phyloP scores from a whole-genome alignment of 164 flowering plant genomes.

The Liquidambar formosana region DNA sequence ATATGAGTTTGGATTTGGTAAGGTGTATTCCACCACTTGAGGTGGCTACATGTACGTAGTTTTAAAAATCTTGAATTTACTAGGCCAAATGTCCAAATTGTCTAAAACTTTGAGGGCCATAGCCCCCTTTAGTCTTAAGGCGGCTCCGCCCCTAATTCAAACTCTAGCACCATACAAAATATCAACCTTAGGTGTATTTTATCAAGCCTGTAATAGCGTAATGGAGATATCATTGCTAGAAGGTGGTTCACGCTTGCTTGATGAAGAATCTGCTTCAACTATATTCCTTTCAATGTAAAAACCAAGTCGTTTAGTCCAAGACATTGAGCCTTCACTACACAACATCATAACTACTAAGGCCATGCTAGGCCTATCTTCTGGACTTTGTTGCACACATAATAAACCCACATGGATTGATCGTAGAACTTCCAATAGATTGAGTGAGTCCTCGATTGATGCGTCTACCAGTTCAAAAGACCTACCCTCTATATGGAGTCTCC shows the following conservation, averaged over 20 bases:
- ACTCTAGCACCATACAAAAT: too few relatives aligned
- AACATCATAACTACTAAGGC: too few relatives aligned
- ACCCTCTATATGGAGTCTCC: slow-evolving; percentile 26
- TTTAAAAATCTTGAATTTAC: too few relatives aligned
- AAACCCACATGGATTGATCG: slow-evolving; percentile 29
- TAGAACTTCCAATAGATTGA: too few relatives aligned
- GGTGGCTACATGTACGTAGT: too few relatives aligned
- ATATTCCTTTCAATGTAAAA: slow-evolving; percentile 19
- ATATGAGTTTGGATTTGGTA: too few relatives aligned
- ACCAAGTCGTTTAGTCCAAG: slow-evolving; percentile 28
- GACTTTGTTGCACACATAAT: slow-evolving; percentile 27
- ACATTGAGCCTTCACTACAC: slow-evolving; percentile 25
- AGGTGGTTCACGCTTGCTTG: background rate
- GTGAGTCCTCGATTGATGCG: slow-evolving; percentile 2
- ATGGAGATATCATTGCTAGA: background rate
- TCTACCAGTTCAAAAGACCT: slow-evolving; percentile 17
- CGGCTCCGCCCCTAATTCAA: too few relatives aligned
- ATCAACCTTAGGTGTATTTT: background rate
- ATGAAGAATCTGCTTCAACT: slow-evolving; percentile 6
- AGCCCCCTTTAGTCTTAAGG: too few relatives aligned
- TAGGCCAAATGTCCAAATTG: too few relatives aligned
- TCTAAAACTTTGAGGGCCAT: too few relatives aligned
- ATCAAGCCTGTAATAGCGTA: slow-evolving; percentile 19
- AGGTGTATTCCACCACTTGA: too few relatives aligned
- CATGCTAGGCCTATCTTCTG: slow-evolving; percentile 35